These are phyloP conservation scores for Casuarina equisetifolia DNA, from an alignment of 306 rosid genomes.

Conservation along the genomic window DNA sequence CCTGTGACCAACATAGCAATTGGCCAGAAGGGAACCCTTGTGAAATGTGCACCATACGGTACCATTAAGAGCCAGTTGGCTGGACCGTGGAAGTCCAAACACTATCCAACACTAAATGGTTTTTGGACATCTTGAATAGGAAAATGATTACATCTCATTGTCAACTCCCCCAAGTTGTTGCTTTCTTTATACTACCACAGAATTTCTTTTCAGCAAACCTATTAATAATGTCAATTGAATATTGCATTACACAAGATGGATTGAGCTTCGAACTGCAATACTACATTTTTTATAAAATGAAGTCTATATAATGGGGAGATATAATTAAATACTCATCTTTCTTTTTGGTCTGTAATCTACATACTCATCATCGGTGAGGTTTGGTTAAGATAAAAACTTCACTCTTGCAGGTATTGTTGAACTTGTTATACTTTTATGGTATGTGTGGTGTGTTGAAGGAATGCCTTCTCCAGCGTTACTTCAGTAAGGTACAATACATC, in stretches of 20 bases:
- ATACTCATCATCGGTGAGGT: background rate
- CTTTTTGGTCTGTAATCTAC: background rate
- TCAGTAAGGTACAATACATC: constrained; percentile 58
- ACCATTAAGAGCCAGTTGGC: constrained; percentile 4
- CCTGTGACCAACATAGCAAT: background rate
- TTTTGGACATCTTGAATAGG: background rate
- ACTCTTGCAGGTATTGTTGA: constrained; percentile 63
- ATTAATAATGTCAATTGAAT: background rate
- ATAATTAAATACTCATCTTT: background rate
- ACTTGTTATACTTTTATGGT: constrained; percentile 74
- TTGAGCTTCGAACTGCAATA: background rate
- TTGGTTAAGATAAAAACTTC: constrained; percentile 5
- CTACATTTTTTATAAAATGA: background rate
- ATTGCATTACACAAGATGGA: background rate
- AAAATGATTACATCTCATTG: background rate
- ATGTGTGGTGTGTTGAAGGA: constrained; percentile 82
- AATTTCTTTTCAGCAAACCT: background rate
- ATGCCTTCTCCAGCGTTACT: constrained; percentile 85
- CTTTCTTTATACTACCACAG: background rate
- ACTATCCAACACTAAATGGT: background rate
- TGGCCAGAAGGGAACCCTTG: background rate
- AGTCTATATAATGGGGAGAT: background rate
- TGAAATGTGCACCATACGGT: background rate
- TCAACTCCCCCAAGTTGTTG: background rate
- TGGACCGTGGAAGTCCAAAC: background rate